A percentile compares a stretch with the other conserved stretches of the same genome.
Conservation (phyloP, 108 stramenopile genomes). For the Pseudonitzschia delicatissima region DNA sequence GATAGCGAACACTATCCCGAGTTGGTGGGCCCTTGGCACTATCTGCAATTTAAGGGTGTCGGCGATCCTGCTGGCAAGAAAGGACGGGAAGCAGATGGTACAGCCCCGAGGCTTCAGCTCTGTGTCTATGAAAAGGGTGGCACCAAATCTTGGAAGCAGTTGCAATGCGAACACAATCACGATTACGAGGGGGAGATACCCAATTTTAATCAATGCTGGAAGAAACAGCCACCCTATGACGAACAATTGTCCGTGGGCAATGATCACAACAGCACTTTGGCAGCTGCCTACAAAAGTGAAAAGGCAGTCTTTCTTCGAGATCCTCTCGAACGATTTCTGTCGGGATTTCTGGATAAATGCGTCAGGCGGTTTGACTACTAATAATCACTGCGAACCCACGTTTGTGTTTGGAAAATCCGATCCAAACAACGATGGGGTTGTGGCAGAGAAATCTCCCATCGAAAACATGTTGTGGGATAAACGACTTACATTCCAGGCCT, state of each 20-base stretch:
- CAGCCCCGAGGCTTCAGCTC: slow-evolving; percentile 29
- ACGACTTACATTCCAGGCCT: slow-evolving; percentile 37
- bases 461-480: neutral
- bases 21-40: slow-evolving; percentile 44
- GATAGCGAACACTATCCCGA: slow-evolving; percentile 13
- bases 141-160: slow-evolving; percentile 29
- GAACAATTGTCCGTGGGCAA: neutral
- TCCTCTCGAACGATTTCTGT: slow-evolving; percentile 62
- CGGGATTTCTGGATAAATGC: slow-evolving; percentile 62
- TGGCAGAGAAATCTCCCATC: neutral
- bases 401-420: neutral
- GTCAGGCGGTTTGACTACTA: slow-evolving; percentile 11
- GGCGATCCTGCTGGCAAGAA: neutral
- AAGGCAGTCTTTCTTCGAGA: slow-evolving; percentile 55
- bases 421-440: neutral
- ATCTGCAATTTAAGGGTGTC: slow-evolving; percentile 30
- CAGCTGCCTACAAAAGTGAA: slow-evolving; percentile 9
- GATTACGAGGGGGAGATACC: neutral
- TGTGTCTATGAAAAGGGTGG: slow-evolving; percentile 51
- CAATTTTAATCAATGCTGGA: neutral
- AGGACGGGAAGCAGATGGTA: neutral
- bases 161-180: slow-evolving; percentile 15
- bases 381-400: slow-evolving; percentile 15
- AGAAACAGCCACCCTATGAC: neutral
- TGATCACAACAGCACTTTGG: neutral